Base-by-base conservation (phyloP, 75 land plant species). In the Picea glauca region DNA sequence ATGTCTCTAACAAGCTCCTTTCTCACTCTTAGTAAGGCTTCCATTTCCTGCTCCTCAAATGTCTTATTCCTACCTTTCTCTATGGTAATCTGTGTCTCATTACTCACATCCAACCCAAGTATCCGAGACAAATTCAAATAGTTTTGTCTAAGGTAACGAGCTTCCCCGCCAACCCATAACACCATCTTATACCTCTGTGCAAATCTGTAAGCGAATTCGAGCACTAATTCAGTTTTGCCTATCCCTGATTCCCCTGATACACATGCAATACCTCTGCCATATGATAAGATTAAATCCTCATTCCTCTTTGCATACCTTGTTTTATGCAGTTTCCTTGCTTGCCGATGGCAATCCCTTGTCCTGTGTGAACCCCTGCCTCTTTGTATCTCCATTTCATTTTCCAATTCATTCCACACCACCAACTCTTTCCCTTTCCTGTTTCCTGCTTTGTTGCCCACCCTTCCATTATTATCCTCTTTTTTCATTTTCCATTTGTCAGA, bases 101-200 rank as follows among this genome's bases (percentile, higher is more conserved):
- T 65, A 73, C 93, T 85, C 65, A 92, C 88, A 77, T 94, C 91
- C 76, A 94, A 80, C 26, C 86, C 97, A 72, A 96, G 73, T 65
- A 92, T 81, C 4, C 79, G 77, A 73, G 89, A 85, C 75, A 94
- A 80, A 46, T 88, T 92, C 58, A 94, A 78, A 77, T 86, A 94
- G 63, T 94, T 94, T 66, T 96, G 99, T 15, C 97, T 83, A 12
- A 96, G 84, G 77, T 91, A 96, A 46, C 96, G 82, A 23, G 84
- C 78, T 85, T 92, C 96, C 40, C 99, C 99, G 26, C 94, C 93
- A 2, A 94, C 84, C 99, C 99, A 96, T 31, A 96, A 77, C 21
- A 96, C 97, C 94, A 92, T 92, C 79, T 84, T 87, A 79, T 96
- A 96, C 64, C 92, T 85, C 76, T 96, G 95, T 30, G 84, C 83